A percentile compares a stretch with the other conserved stretches of the same genome.
Evolutionary conservation across 495 filamentous ascomycete species (phyloP).

Genomic region (Penicillium coffeae): DNA sequence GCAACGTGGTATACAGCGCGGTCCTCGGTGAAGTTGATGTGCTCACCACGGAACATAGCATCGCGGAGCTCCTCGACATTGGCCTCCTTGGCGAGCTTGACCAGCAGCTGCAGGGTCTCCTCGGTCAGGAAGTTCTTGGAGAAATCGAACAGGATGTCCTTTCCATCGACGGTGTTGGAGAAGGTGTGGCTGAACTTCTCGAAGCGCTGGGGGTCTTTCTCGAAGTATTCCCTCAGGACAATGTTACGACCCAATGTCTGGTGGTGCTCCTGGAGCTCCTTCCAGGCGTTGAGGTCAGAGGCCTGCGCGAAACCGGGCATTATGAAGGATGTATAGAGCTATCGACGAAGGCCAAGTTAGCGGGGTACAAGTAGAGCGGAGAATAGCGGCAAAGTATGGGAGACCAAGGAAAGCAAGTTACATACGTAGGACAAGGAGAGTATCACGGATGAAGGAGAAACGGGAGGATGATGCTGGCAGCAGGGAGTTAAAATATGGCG

Average conservation of each 20-base stretch:
- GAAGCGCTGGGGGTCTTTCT: conserved; percentile 84
- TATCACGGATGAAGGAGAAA: conserved; percentile 8
- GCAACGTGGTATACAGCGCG: conserved; percentile 95
- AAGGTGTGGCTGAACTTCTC: conserved; percentile 84
- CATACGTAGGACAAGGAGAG: conserved; percentile 8
- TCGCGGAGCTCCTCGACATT: conserved; percentile 88
- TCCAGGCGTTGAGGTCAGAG: conserved; percentile 77
- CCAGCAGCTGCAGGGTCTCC: conserved; percentile 79
- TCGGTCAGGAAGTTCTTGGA: conserved; percentile 97
- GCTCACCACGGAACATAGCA: conserved; percentile 93
- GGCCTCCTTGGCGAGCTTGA: conserved; percentile 88
- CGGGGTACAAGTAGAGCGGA: conserved; percentile 14
- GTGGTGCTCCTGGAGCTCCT: conserved; percentile 84
- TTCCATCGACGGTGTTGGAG: conserved; percentile 68
- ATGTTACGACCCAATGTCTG: conserved; percentile 77
- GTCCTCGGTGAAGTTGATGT: conserved; percentile 99
- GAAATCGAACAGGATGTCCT: conserved; percentile 94
- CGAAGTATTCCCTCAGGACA: conserved; percentile 88
- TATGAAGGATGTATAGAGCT: conserved; percentile 23
- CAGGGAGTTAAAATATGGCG: background rate
- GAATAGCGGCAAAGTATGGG: conserved; percentile 1
- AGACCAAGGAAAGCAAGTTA: conserved; percentile 1
- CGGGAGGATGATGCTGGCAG: conserved; percentile 8
- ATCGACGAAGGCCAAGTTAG: conserved; percentile 21
- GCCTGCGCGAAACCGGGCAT: conserved; percentile 69